Conservation (phyloP, 352 stramenopile species). For the Pythium myriotylum region DNA sequence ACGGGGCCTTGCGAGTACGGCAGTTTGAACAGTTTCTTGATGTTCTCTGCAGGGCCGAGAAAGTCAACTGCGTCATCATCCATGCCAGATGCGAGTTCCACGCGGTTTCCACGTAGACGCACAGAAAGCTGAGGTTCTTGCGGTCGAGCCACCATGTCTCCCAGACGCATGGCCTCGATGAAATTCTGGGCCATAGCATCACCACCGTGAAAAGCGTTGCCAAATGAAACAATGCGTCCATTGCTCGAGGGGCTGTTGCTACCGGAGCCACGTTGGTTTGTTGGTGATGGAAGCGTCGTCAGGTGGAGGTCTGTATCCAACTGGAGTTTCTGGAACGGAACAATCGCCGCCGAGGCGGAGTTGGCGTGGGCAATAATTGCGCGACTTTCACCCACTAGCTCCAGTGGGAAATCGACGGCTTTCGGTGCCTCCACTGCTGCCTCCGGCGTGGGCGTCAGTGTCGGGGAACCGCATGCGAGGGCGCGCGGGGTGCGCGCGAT, state of each 20-base stretch:
- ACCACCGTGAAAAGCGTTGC: slow-evolving; percentile 19
- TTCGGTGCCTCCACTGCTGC: neutral
- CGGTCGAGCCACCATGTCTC: slow-evolving; percentile 41
- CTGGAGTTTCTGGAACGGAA: slow-evolving; percentile 83
- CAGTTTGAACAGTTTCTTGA: slow-evolving; percentile 88
- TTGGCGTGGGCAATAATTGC: slow-evolving; percentile 3
- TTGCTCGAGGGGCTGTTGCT: slow-evolving; percentile 19
- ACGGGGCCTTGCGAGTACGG: slow-evolving; percentile 78
- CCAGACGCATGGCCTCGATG: slow-evolving; percentile 66
- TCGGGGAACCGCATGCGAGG: neutral
- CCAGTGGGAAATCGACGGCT: slow-evolving; percentile 57
- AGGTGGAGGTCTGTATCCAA: slow-evolving; percentile 80
- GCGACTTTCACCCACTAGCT: slow-evolving; percentile 40
- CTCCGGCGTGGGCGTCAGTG: slow-evolving; percentile 7
- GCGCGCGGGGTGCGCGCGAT: slow-evolving; percentile 6
- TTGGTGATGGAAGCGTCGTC: slow-evolving; percentile 51
- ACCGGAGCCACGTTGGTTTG: neutral
- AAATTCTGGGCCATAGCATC: slow-evolving; percentile 62
- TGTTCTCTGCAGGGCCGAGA: slow-evolving; percentile 80
- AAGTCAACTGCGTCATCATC: slow-evolving; percentile 80
- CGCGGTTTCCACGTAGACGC: slow-evolving; percentile 56
- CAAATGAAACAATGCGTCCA: slow-evolving; percentile 3
- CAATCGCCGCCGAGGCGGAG: slow-evolving; percentile 50
- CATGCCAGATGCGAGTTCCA: slow-evolving; percentile 69
- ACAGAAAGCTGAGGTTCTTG: slow-evolving; percentile 76